A percentile compares a stretch with the other conserved stretches of the same genome.
These are phyloP conservation scores for Rhododendron griersonianum DNA, from an alignment of 148 eudicot species.

Conservation along the genomic window DNA sequence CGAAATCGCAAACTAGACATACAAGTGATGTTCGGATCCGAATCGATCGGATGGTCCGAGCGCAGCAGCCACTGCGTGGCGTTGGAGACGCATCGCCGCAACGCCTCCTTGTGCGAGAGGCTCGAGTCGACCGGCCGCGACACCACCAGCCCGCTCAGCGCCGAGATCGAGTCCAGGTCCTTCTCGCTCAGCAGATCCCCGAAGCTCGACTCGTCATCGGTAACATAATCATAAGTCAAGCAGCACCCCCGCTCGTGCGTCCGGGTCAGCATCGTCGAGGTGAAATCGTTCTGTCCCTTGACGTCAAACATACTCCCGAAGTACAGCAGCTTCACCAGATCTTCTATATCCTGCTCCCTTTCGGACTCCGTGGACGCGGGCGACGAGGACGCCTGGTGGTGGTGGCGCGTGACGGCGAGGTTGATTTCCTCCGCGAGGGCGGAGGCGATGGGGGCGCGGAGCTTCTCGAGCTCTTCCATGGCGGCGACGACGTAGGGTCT, in stretches of 20 bases:
- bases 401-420: conserved; percentile 22
- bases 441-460: conserved; percentile 49
- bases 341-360: conserved; percentile 16
- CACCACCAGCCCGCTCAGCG: conserved; percentile 47
- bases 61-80: conserved; percentile 65
- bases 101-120: conserved; percentile 68
- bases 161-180: conserved; percentile 81
- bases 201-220: conserved; percentile 57
- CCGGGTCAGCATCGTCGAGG: conserved; percentile 52
- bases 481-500: conserved; percentile 47
- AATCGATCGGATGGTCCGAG: conserved; percentile 49
- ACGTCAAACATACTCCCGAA: conserved; percentile 80
- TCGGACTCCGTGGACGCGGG: neutral
- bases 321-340: conserved; percentile 64
- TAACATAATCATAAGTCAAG: conserved; percentile 81
- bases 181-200: conserved; percentile 52
- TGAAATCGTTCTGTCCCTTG: conserved; percentile 50
- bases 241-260: conserved; percentile 82
- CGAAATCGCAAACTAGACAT: conserved; percentile 8
- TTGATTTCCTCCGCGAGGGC: conserved; percentile 58
- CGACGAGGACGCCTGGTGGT: neutral
- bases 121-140: conserved; percentile 61
- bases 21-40: conserved; percentile 60
- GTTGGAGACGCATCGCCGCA: conserved; percentile 54
- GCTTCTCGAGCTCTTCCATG: conserved; percentile 85